phyloP scores from a whole-genome alignment of 2,329 filamentous ascomycete genomes.

The Hypoxylon sp. region DNA sequence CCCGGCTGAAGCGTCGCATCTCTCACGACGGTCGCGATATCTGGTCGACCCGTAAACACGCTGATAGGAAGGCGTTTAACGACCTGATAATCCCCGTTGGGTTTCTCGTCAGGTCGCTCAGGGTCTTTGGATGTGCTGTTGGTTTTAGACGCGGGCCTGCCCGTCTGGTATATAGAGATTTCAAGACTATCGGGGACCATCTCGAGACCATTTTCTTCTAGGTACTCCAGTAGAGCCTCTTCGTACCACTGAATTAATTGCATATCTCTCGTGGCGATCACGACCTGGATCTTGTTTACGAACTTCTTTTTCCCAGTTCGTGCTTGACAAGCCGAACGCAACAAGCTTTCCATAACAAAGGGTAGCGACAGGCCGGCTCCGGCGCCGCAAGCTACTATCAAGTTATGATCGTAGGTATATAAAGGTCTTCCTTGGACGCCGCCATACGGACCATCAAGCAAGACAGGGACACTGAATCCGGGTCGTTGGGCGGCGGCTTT shows the following conservation, averaged over 20 bases:
- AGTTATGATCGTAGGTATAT: constrained; percentile 57
- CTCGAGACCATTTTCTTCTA: constrained; percentile 44
- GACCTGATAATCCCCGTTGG: background rate
- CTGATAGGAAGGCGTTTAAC: constrained; percentile 24
- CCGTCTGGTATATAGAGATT: constrained; percentile 49
- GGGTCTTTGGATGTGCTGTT: constrained; percentile 33
- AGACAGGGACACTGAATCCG: constrained; percentile 58
- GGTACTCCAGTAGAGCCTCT: constrained; percentile 47
- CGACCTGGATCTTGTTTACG: constrained; percentile 44
- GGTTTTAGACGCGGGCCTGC: constrained; percentile 16
- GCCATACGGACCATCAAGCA: constrained; percentile 73
- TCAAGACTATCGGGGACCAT: constrained; percentile 38
- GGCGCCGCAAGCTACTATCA: constrained; percentile 70
- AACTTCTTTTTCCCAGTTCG: constrained; percentile 13
- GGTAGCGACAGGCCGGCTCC: constrained; percentile 68
- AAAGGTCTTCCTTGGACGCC: constrained; percentile 60
- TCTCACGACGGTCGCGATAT: constrained; percentile 42
- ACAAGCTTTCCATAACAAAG: constrained; percentile 60
- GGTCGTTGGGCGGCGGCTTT: constrained; percentile 58
- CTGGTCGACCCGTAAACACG: constrained; percentile 44
- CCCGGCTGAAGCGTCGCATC: constrained; percentile 42
- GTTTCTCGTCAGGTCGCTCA: constrained; percentile 27
- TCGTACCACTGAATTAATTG: constrained; percentile 52
- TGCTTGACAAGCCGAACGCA: constrained; percentile 29
- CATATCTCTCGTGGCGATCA: constrained; percentile 53